These are phyloP conservation scores for Beauveria bassiana DNA, from an alignment of 2,329 filamentous ascomycete species.

Conservation along the genomic window DNA sequence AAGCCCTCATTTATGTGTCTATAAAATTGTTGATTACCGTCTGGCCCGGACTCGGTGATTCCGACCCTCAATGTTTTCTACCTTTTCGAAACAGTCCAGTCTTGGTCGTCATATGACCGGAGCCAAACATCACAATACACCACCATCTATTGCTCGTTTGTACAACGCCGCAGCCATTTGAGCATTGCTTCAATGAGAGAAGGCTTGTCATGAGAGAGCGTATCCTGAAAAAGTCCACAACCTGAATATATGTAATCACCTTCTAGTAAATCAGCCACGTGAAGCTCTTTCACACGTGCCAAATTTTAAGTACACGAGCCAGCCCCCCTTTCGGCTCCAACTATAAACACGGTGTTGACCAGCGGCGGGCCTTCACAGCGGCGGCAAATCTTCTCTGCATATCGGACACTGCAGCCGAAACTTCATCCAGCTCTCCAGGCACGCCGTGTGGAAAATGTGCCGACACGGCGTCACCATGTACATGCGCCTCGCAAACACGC, in stretches of 20 bases:
- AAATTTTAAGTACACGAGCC: neutral
- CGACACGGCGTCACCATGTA: slow-evolving; percentile 98
- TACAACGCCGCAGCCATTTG: neutral
- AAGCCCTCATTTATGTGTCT: neutral
- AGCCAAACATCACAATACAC: neutral
- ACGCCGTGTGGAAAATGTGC: slow-evolving; percentile 89
- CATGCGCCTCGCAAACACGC: slow-evolving; percentile 67
- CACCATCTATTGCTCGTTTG: too few species aligned
- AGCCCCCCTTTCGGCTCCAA: too few species aligned
- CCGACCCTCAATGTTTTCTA: too few species aligned
- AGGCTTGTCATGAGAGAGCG: neutral
- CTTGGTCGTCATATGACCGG: neutral
- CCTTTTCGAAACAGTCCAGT: neutral
- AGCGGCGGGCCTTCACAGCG: slow-evolving; percentile 49
- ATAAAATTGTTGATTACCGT: neutral
- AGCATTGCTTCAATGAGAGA: neutral
- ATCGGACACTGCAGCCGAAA: slow-evolving; percentile 91
- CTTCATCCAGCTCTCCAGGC: slow-evolving; percentile 93
- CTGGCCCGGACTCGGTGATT: too few species aligned
- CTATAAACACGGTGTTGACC: neutral
- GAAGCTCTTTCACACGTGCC: neutral
- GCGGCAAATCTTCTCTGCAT: slow-evolving; percentile 81
- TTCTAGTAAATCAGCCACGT: neutral
- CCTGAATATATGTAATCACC: neutral
- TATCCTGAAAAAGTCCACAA: neutral